These are phyloP conservation scores for Melastoma candidum DNA, from an alignment of 441 rosid genomes.

Conservation along the genomic window DNA sequence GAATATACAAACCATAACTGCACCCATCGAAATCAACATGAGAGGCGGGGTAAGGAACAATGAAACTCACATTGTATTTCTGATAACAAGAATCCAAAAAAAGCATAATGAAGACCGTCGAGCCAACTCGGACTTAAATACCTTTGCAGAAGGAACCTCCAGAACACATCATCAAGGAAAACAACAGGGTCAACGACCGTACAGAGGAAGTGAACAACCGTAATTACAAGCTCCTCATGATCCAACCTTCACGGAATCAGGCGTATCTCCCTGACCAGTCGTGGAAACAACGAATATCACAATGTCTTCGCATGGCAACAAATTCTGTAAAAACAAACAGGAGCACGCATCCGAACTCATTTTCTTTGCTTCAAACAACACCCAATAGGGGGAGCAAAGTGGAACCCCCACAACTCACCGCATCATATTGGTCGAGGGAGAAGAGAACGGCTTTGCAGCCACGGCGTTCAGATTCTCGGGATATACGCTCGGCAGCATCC, in stretches of 20 bases:
- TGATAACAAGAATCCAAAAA: conserved; percentile 97
- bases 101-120: conserved; percentile 55
- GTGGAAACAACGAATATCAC: conserved; percentile 83
- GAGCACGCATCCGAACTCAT: background rate
- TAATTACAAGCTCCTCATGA: conserved; percentile 6
- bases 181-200: background rate
- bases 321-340: conserved; percentile 34
- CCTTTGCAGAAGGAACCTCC: conserved; percentile 80
- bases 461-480: conserved; percentile 68
- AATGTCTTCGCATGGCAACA: conserved; percentile 42
- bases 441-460: conserved; percentile 42
- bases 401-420: conserved; percentile 25
- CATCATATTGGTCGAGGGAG: conserved; percentile 53
- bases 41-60: background rate
- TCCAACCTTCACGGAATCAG: conserved; percentile 74
- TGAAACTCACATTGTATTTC: conserved; percentile 68
- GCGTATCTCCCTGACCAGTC: conserved; percentile 91
- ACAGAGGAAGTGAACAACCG: conserved; percentile 2
- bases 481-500: conserved; percentile 74
- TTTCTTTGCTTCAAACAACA: background rate
- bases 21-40: background rate
- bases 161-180: conserved; percentile 40
- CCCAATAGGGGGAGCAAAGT: background rate
- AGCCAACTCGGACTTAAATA: conserved; percentile 55
- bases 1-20: background rate